Conservation (phyloP, 768 basidiomycete species). For the Suillus occidentalis region DNA sequence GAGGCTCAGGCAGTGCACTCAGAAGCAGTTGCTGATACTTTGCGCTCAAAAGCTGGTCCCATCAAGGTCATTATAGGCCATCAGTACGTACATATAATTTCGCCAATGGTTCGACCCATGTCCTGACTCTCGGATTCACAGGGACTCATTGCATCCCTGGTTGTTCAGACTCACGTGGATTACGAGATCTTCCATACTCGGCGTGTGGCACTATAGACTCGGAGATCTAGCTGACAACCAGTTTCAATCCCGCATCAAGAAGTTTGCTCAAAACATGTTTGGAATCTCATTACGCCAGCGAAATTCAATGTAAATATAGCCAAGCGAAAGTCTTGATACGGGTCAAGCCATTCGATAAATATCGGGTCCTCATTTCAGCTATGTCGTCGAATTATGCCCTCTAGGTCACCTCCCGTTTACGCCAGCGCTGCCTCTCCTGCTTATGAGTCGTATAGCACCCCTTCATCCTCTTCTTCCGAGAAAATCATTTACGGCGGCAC, state of each 20-base stretch:
- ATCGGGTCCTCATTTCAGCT: constrained; percentile 13
- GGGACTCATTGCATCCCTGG: constrained; percentile 4
- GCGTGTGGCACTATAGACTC: constrained; percentile 12
- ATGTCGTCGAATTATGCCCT: constrained; percentile 23
- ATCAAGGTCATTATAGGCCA: neutral
- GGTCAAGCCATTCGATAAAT: constrained; percentile 26
- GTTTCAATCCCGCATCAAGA: constrained; percentile 26
- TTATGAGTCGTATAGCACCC: constrained; percentile 25
- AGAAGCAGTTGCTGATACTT: too few species aligned
- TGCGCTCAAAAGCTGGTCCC: too few species aligned
- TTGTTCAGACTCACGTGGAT: constrained; percentile 5
- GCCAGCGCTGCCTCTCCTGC: constrained; percentile 27
- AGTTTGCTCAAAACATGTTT: constrained; percentile 8
- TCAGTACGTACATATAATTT: neutral
- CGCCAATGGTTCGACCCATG: constrained; percentile 7
- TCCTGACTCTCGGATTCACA: constrained; percentile 3
- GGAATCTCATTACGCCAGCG: constrained; percentile 8
- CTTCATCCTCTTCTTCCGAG: constrained; percentile 11
- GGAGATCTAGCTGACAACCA: constrained; percentile 6
- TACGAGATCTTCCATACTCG: constrained; percentile 16
- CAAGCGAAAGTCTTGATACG: constrained; percentile 20
- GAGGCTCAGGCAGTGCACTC: too few species aligned
- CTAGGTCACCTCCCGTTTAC: constrained; percentile 27
- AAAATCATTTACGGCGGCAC: constrained; percentile 23
- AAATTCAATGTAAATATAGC: constrained; percentile 22